A percentile compares a stretch with the other conserved stretches of the same genome.
Evolutionary conservation across 306 rosid genomes (phyloP).

Genomic region (Glycine latifolia): DNA sequence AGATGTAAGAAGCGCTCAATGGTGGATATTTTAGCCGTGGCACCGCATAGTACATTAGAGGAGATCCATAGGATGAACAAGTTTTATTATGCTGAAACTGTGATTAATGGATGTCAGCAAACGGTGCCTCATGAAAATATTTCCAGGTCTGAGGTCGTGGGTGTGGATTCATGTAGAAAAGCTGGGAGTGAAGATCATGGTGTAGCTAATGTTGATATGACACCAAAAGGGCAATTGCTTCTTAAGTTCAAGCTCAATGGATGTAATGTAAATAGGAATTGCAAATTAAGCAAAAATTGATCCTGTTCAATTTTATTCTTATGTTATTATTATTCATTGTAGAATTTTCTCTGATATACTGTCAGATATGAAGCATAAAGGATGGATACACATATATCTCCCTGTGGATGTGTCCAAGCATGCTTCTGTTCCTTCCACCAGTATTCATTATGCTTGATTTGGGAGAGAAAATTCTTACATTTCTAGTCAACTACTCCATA

Average conservation of each 20-base stretch:
- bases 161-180: constrained; percentile 43
- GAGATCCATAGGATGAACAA: constrained; percentile 52
- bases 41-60: constrained; percentile 55
- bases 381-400: not conserved
- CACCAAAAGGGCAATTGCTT: constrained; percentile 26
- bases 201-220: constrained; percentile 35
- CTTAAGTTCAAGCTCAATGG: constrained; percentile 52
- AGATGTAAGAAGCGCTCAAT: constrained; percentile 61
- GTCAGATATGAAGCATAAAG: not conserved
- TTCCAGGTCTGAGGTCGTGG: constrained; percentile 47
- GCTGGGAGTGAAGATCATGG: constrained; percentile 42
- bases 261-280: constrained; percentile 37
- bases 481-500: not conserved
- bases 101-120: constrained; percentile 40
- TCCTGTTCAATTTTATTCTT: not conserved
- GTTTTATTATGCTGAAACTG: constrained; percentile 47
- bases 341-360: not conserved
- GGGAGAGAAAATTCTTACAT: not conserved
- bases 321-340: not conserved
- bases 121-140: constrained; percentile 37
- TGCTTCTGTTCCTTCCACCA: not conserved
- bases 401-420: not conserved
- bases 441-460: not conserved
- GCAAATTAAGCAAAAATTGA: not conserved
- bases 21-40: constrained; percentile 60